Evolutionary conservation across 2,329 filamentous ascomycete genomes (phyloP), one percentile per base, ranked within the genome.

Genomic region (Nigrospora osmanthi): DNA sequence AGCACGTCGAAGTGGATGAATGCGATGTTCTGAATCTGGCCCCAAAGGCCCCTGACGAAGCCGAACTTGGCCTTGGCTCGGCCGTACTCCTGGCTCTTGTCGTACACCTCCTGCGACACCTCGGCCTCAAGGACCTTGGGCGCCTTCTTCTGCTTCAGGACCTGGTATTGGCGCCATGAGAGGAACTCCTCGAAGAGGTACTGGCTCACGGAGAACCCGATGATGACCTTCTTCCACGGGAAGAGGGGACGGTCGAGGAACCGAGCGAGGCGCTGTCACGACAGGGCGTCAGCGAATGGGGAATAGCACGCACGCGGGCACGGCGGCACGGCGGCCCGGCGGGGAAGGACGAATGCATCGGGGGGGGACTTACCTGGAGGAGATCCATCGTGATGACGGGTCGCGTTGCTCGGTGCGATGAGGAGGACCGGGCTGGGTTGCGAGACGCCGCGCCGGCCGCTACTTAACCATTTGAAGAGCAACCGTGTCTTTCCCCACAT

Each of bases 191-290:
- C 93, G 60, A 98, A 83, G 44, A 89, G 70, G 65, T 88, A 97
- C 64, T 98, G 89, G 49, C 86, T 89, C 57, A 97, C 65, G 30
- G 89, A 95, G 72, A 98, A 98, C 58, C 89, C 87, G 56, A 97
- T 79, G 58, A 98, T 90, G 58, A 98, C 81, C 64, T 82, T 86
- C 80, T 96, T 98, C 93, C 93, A 98, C 45, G 93, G 91, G 72
- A 97, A 95, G 61, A 87, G 75, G 47, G 91, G 90, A 61, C 87
- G 82, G 73, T 98, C 93, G 58, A 97, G 84, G 67, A 86, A 83
- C 66, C 80, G 81, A 62, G 89, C 88, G 55, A 97, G 82, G 72
- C 78, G 78, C 80, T 84, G 60, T 48, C 44, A 19, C 40, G 40
- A 15, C 23, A 3, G n/a, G 40, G 15, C 13, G 40, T 42, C 23